Evolutionary conservation across 768 basidiomycete species (phyloP).

Genomic region (Suillus spraguei): DNA sequence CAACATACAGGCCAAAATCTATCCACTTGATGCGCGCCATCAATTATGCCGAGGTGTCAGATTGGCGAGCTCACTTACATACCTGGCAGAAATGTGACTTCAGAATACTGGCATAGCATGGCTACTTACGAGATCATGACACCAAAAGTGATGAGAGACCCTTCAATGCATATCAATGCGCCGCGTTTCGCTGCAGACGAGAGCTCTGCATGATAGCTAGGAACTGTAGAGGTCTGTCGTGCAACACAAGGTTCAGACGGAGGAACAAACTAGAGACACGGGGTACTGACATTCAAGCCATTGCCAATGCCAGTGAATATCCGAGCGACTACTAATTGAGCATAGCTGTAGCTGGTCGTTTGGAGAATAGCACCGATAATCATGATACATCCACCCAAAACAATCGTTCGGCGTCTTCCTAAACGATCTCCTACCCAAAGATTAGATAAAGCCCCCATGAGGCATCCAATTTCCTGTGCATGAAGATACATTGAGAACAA

Average conservation of each 20-base stretch:
- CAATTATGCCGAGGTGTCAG: background rate
- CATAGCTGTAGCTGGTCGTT: constrained; percentile 55
- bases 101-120: background rate
- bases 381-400: constrained; percentile 60
- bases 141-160: constrained; percentile 63
- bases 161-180: constrained; percentile 66
- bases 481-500: background rate
- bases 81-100: constrained; percentile 12
- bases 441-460: constrained; percentile 64
- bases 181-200: constrained; percentile 61
- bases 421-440: constrained; percentile 61
- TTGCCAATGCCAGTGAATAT: constrained; percentile 67
- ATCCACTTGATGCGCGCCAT: constrained; percentile 47
- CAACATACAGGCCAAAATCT: constrained; percentile 58
- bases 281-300: constrained; percentile 52
- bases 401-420: constrained; percentile 60
- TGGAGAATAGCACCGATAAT: constrained; percentile 65
- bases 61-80: constrained; percentile 13
- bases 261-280: background rate
- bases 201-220: constrained; percentile 67
- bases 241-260: background rate
- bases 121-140: constrained; percentile 59
- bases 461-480: constrained; percentile 63
- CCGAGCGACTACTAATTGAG: constrained; percentile 63
- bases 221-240: constrained; percentile 61